A percentile compares a stretch with the other conserved stretches of the same genome.
phyloP scores from a whole-genome alignment of 495 filamentous ascomycete species.

The Pyronema domesticum region DNA sequence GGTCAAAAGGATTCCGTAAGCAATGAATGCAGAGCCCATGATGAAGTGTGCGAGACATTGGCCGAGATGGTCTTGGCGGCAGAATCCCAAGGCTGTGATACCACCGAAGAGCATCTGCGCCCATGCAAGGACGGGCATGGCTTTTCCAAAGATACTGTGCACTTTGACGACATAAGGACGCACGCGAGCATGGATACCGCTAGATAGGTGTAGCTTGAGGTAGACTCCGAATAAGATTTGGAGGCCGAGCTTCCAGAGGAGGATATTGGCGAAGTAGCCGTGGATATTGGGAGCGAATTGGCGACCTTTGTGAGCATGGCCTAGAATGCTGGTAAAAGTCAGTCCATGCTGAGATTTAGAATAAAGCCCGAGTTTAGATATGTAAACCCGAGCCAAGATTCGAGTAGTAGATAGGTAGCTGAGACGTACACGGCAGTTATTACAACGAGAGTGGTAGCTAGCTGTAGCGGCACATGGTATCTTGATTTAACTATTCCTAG shows the following conservation, averaged over 20 bases:
- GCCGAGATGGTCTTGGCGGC: slow-evolving; percentile 72
- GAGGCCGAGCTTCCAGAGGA: slow-evolving; percentile 59
- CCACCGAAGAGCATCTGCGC: slow-evolving; percentile 94
- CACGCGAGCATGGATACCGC: slow-evolving; percentile 62
- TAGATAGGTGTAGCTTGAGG: slow-evolving; percentile 72
- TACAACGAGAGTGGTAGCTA: slow-evolving; percentile 13
- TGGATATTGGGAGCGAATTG: slow-evolving; percentile 76
- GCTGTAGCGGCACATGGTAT: slow-evolving; percentile 88
- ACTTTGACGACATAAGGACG: slow-evolving; percentile 49
- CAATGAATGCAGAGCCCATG: slow-evolving; percentile 95
- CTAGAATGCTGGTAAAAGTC: slow-evolving; percentile 35
- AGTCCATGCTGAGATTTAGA: not conserved
- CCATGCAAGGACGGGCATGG: slow-evolving; percentile 75
- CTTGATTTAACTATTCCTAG: slow-evolving; percentile 75
- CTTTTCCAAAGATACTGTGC: slow-evolving; percentile 71
- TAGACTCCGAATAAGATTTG: slow-evolving; percentile 76
- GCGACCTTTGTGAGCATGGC: slow-evolving; percentile 75
- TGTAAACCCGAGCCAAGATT: slow-evolving; percentile 40
- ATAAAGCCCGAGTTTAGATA: not conserved
- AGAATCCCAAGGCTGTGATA: slow-evolving; percentile 86
- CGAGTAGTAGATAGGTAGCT: too few relatives aligned
- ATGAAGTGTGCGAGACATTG: slow-evolving; percentile 97
- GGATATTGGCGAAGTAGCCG: slow-evolving; percentile 53
- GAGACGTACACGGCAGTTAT: not conserved
- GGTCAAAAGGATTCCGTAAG: slow-evolving; percentile 72